phyloP scores from a whole-genome alignment of 140 eudicot species.

The Erigeron philadelphicus region DNA sequence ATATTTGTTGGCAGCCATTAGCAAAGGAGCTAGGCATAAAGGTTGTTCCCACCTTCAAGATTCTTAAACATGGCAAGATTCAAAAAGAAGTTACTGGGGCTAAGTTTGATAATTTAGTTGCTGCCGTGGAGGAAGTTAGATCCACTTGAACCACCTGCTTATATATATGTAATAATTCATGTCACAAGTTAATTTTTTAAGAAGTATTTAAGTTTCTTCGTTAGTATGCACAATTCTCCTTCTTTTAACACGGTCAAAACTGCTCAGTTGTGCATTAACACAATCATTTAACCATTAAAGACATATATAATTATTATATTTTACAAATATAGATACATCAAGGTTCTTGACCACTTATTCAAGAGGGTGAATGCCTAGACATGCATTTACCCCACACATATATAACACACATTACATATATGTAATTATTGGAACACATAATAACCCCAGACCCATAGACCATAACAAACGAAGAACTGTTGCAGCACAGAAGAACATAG shows the following conservation, averaged over 20 bases:
- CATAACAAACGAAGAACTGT: background rate
- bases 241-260: background rate
- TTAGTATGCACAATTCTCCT: background rate
- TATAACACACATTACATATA: background rate
- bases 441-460: background rate
- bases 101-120: conserved; percentile 56
- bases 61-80: conserved; percentile 60
- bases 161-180: conserved; percentile 21
- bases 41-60: conserved; percentile 92
- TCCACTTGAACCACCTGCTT: conserved; percentile 31
- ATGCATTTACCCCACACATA: background rate
- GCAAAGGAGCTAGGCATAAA: conserved; percentile 82
- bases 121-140: conserved; percentile 56
- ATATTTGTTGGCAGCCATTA: conserved; percentile 47
- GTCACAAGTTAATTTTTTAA: background rate
- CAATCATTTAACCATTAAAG: background rate
- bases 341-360: background rate
- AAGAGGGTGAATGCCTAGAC: background rate
- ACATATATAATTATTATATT: background rate
- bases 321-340: background rate
- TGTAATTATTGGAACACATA: background rate
- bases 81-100: conserved; percentile 78
- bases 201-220: conserved; percentile 13
- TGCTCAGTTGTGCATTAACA: background rate
- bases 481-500: background rate